Base-by-base conservation (phyloP, 495 filamentous ascomycete species). In the Aspergillus hancockii region DNA sequence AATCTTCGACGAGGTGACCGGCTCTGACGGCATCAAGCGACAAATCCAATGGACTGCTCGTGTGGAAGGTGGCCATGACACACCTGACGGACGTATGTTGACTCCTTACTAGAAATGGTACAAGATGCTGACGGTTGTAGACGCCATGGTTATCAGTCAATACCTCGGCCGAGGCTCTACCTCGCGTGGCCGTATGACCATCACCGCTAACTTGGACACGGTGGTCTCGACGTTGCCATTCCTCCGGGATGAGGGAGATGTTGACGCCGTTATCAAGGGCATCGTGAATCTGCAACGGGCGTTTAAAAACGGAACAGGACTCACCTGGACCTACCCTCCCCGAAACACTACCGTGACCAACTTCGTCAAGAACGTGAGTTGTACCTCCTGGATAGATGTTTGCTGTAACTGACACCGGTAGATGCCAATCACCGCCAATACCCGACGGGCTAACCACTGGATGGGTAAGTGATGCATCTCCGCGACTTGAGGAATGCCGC, bases 1-100 rank as follows among this genome's bases (percentile, higher is more conserved):
- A 36, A 60, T 64, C 57, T 64, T 64, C 62, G 62, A 64, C 58
- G 53, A 60, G 45, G 46, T 64, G 41, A 55, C 31, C 43, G 54
- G 54, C 31, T 18, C 54, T 3, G 62, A 64, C 36, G 43, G 43
- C 43, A 40, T 60, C 5, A 54, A 43, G 21, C 57, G 62, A 0
- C 62, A 64, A 40, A 47, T 64, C 9, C 36, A 64, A 31, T 64
- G 55, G 54, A 54, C 56, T 14, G 57, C 62, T 3, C 62, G 62
- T 21, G 58, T 64, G 12, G 57, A 64, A 52, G 62, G 62, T 1
- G 38, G 47, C 41, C 54, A 58, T 12, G 45, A 34, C 19, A 55
- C 53, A 10, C 40, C 62, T 8, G 57, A 58, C 23, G 62, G 62
- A 34, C 45, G 57, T 59, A 57, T 40, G 57, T 59, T 31, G 19